A percentile compares a stretch with the other conserved stretches of the same genome.
phyloP scores from a whole-genome alignment of 2,329 filamentous ascomycete species.

The Cercospora brassicicola region DNA sequence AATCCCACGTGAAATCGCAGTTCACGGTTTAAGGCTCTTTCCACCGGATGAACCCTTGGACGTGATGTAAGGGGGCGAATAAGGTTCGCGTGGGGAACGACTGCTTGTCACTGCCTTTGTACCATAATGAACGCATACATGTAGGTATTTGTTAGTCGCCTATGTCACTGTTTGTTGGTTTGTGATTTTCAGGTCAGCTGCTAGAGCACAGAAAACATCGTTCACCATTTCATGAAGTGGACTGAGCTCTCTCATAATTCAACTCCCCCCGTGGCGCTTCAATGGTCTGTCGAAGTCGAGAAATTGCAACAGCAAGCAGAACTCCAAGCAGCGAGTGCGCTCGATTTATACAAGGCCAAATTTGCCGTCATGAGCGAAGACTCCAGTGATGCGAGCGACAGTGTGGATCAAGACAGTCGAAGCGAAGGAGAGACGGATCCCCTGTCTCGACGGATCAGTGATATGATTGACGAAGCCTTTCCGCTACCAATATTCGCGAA shows the following conservation, averaged over 20 bases:
- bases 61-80: background rate
- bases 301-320: background rate
- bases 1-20: background rate
- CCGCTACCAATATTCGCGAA: background rate
- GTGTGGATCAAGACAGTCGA: background rate
- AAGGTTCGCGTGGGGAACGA: background rate
- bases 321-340: background rate
- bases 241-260: background rate
- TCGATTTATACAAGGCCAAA: background rate
- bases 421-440: background rate
- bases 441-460: background rate
- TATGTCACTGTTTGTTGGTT: background rate
- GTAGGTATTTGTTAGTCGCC: background rate
- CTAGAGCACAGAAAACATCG: background rate
- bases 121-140: background rate
- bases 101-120: background rate
- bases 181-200: background rate
- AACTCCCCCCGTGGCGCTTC: background rate
- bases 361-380: background rate
- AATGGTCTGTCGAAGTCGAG: background rate
- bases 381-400: background rate
- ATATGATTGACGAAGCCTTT: slow-evolving; percentile 8
- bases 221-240: background rate
- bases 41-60: background rate
- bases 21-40: background rate